phyloP scores from a whole-genome alignment of 2,329 filamentous ascomycete species.

The Aureobasidium lini region DNA sequence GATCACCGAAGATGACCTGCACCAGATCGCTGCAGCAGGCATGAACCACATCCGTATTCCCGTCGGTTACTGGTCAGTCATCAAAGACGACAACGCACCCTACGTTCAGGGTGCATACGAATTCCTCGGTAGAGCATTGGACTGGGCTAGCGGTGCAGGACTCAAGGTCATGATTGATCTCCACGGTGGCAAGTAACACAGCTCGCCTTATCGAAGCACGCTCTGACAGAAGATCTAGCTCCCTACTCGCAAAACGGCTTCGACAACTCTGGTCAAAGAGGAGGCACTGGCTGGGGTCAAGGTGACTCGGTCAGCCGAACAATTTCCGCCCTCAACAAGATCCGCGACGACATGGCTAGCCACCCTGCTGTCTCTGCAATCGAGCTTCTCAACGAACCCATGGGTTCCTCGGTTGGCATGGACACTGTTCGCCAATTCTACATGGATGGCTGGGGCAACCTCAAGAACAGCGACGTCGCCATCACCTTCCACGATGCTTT shows the following conservation, averaged over 20 bases:
- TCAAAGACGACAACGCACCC: conserved; percentile 44
- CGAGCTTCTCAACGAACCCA: conserved; percentile 42
- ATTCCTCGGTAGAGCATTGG: conserved; percentile 49
- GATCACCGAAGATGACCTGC: conserved; percentile 48
- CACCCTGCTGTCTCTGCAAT: conserved; percentile 41
- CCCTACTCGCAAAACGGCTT: conserved; percentile 60
- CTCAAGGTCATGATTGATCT: conserved; percentile 61
- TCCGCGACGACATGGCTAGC: conserved; percentile 38
- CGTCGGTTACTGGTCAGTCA: conserved; percentile 58
- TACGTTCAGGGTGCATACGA: conserved; percentile 56
- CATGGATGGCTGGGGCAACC: conserved; percentile 41
- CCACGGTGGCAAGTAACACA: conserved; percentile 50
- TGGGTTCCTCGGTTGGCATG: conserved; percentile 36
- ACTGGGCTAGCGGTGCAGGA: conserved; percentile 50
- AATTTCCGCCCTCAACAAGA: conserved; percentile 37
- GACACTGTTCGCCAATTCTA: conserved; percentile 39
- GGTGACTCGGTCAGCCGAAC: conserved; percentile 36
- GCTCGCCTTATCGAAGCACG: too few species aligned
- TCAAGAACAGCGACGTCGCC: conserved; percentile 34
- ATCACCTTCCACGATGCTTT: conserved; percentile 43
- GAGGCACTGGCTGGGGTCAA: conserved; percentile 41
- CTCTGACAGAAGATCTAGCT: conserved; percentile 29
- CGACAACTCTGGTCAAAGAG: conserved; percentile 53
- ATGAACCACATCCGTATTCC: conserved; percentile 60
- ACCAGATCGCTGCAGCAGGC: conserved; percentile 47